Conservation (phyloP, 495 filamentous ascomycete species). For the Penicillium psychrofluorescens region DNA sequence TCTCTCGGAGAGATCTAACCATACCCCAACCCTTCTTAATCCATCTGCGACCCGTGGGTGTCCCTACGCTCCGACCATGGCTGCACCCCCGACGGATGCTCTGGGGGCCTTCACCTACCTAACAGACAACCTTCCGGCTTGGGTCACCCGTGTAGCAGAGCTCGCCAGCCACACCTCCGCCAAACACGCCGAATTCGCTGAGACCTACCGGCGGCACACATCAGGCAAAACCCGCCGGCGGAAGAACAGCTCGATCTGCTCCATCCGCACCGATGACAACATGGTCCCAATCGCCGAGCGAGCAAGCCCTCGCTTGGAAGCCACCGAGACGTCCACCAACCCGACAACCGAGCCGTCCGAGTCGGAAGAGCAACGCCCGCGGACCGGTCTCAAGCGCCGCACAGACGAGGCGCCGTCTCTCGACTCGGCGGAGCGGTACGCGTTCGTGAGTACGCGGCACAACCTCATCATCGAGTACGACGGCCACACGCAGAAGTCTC, state of each 20-base stretch:
- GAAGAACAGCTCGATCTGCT: constrained; percentile 41
- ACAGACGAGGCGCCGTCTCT: constrained; percentile 22
- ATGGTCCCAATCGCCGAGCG: constrained; percentile 13
- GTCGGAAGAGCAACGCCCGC: constrained; percentile 1
- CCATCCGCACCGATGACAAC: constrained; percentile 35
- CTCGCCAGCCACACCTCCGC: constrained; percentile 59
- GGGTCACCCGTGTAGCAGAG: constrained; percentile 61
- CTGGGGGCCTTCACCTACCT: constrained; percentile 53
- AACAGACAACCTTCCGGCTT: constrained; percentile 54
- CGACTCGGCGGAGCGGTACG: constrained; percentile 27
- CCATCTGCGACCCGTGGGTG: neutral
- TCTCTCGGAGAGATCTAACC: neutral
- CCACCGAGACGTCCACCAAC: constrained; percentile 2
- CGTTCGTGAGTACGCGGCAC: constrained; percentile 60
- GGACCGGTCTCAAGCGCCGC: constrained; percentile 21
- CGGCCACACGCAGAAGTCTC: constrained; percentile 69
- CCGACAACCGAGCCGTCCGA: constrained; percentile 4
- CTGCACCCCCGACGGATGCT: constrained; percentile 48
- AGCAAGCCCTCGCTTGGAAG: constrained; percentile 8
- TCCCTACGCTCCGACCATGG: constrained; percentile 3
- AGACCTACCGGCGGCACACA: constrained; percentile 29
- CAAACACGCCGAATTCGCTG: constrained; percentile 59
- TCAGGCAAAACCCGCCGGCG: constrained; percentile 21
- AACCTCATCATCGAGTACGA: constrained; percentile 90
- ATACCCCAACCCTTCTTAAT: neutral